A percentile compares a stretch with the other conserved stretches of the same genome.
Evolutionary conservation across 352 stramenopile species (phyloP).

Genomic region (Globisporangium polare): DNA sequence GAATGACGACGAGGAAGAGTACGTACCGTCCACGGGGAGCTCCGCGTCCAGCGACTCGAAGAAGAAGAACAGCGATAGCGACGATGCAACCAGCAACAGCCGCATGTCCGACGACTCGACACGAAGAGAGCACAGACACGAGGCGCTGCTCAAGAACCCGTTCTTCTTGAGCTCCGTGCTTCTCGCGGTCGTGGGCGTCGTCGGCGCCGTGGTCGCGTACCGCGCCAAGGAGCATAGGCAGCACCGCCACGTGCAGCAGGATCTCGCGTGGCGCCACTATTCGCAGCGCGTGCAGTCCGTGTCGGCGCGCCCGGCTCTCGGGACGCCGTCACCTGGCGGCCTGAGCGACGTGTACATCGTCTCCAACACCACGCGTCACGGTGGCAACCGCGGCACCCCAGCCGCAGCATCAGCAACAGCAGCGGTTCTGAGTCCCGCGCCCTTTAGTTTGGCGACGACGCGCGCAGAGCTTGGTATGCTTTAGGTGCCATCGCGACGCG

Average conservation of each 20-base stretch:
- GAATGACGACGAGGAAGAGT: neutral
- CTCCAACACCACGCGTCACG: constrained; percentile 6
- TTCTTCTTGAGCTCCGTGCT: constrained; percentile 35
- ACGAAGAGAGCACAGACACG: neutral
- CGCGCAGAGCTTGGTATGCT: neutral
- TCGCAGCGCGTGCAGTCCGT: constrained; percentile 5
- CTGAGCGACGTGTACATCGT: neutral
- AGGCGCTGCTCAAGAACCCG: constrained; percentile 28
- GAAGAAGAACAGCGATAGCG: neutral
- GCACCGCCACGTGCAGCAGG: constrained; percentile 5
- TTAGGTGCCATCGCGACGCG: neutral
- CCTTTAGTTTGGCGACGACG: neutral
- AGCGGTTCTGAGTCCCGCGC: neutral
- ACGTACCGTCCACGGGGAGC: neutral
- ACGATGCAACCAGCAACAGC: neutral
- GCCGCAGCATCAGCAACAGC: neutral
- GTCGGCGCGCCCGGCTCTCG: neutral
- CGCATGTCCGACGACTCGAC: neutral
- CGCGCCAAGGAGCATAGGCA: constrained; percentile 18
- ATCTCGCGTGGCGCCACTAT: neutral
- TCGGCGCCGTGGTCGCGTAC: constrained; percentile 25
- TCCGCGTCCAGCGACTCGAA: neutral
- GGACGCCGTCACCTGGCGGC: neutral
- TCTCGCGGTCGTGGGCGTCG: constrained; percentile 25
- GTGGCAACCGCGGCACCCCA: neutral